A percentile compares a stretch with the other conserved stretches of the same genome.
phyloP scores from a whole-genome alignment of 1,284 basidiomycete genomes.

The Heterobasidion occidentale region DNA sequence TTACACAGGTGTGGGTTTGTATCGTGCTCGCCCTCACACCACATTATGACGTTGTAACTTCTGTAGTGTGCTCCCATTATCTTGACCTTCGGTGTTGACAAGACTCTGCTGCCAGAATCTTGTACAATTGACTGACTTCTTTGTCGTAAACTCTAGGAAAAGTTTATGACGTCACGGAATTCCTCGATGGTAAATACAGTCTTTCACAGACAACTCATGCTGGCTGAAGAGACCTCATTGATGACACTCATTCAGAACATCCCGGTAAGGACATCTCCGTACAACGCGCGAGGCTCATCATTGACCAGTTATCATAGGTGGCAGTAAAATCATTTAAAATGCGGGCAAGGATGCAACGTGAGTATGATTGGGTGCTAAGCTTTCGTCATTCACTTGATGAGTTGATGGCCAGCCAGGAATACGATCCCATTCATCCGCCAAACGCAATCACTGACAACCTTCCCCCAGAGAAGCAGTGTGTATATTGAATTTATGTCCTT shows the following conservation, averaged over 20 bases:
- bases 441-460: constrained; percentile 82
- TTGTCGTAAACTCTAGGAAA: constrained; percentile 30
- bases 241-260: constrained; percentile 27
- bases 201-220: neutral
- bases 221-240: too few relatives aligned
- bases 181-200: constrained; percentile 38
- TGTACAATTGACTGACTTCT: neutral
- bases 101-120: neutral
- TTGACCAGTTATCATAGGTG: constrained; percentile 2
- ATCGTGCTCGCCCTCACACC: too few relatives aligned
- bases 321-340: constrained; percentile 45
- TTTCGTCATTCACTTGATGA: neutral
- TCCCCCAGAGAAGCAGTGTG: constrained; percentile 69
- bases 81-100: neutral
- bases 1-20: neutral
- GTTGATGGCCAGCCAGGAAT: constrained; percentile 47
- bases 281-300: neutral
- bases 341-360: constrained; percentile 72
- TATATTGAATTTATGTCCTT: constrained; percentile 4
- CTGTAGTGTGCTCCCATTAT: neutral
- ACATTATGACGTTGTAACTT: too few relatives aligned
- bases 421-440: constrained; percentile 84
- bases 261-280: constrained; percentile 23
- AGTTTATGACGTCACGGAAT: constrained; percentile 68
- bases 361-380: constrained; percentile 9